Evolutionary conservation across 1,284 basidiomycete species (phyloP), one percentile per base, ranked within the genome.

Genomic region (Papiliotrema laurentii): DNA sequence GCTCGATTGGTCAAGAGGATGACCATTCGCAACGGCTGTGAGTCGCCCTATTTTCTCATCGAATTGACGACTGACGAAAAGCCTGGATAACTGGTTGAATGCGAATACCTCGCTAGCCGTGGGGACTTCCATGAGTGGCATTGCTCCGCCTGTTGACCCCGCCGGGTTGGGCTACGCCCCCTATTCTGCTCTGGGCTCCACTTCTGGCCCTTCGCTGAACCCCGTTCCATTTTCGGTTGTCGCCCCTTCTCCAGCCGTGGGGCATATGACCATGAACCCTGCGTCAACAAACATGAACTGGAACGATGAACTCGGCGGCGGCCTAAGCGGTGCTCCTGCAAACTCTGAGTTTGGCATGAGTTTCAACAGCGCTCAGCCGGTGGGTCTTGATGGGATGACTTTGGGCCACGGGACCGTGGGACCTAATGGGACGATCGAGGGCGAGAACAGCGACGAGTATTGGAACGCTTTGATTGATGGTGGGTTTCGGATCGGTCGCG

Each of bases 391-490:
- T 30, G 38, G 41, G 37, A 21, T 43, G 35, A 14, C 53, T 5
- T 49, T 53, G 24, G 39, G 43, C 3, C 37, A 48, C 19, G 46
- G 50, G 11, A 44, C 27, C 14, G 26, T 11, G 13, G 27, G 24
- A 19, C 27, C 11, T n/a, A 27, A 18, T 14, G n/a, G 36, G 21
- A 24, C 37, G 14, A 27, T 18, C 24, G 42, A 35, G 41, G 53
- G 41, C 47, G 68, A 71, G 53, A 68, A 61, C 49, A 61, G 61
- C 43, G 72, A 73, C 53, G 69, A 71, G 49, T 74, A 74, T 49
- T 74, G 72, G 72, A 72, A 74, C 54, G 61, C 68, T 4, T 56
- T 74, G 38, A 74, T 74, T 45, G 72, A 74, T 59, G 69, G 69
- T 71, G 38, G 56, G 69, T 64, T 19, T 5, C 42, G 56, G 60